Percentiles rank a stretch among this genome's conserved stretches.
These are phyloP conservation scores for Syncephalastrum monosporum DNA, from an alignment of 371 early-diverging fungal genomes.

Conservation along the genomic window DNA sequence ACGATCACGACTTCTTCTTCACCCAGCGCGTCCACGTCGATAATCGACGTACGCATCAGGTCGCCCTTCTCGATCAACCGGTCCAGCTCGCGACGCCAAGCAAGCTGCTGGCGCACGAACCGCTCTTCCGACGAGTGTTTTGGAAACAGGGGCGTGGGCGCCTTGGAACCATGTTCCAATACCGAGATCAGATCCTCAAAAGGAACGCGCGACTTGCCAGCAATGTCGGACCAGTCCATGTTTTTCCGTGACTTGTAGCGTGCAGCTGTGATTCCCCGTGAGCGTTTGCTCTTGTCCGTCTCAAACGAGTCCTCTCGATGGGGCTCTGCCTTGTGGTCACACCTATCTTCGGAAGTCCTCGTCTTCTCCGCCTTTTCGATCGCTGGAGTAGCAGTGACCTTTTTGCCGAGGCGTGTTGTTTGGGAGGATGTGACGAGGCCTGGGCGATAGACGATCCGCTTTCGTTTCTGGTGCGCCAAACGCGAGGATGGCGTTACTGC, in stretches of 20 bases:
- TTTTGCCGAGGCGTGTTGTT: not conserved
- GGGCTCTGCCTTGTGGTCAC: not conserved
- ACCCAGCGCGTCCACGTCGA: slow-evolving; percentile 73
- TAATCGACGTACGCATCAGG: slow-evolving; percentile 59
- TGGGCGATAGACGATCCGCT: not conserved
- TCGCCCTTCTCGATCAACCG: slow-evolving; percentile 68
- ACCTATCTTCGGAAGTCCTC: slow-evolving; percentile 5
- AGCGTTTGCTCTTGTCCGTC: slow-evolving; percentile 29
- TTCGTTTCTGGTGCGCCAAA: not conserved
- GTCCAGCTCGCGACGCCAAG: slow-evolving; percentile 75
- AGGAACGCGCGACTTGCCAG: slow-evolving; percentile 50
- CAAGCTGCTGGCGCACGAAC: slow-evolving; percentile 77
- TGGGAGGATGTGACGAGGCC: not conserved
- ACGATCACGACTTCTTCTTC: slow-evolving; percentile 77
- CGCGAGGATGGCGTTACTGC: slow-evolving; percentile 27
- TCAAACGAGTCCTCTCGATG: slow-evolving; percentile 7
- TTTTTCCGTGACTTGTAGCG: slow-evolving; percentile 42
- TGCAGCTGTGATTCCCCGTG: slow-evolving; percentile 47
- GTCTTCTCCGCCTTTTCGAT: not conserved
- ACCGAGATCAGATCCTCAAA: slow-evolving; percentile 63
- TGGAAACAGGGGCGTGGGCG: slow-evolving; percentile 69
- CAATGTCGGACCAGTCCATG: slow-evolving; percentile 44
- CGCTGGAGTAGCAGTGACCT: slow-evolving; percentile 11
- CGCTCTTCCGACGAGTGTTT: slow-evolving; percentile 78
- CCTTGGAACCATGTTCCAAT: slow-evolving; percentile 65